A percentile compares a stretch with the other conserved stretches of the same genome.
phyloP scores from a whole-genome alignment of 345 rosid genomes.

The Dovyalis caffra region DNA sequence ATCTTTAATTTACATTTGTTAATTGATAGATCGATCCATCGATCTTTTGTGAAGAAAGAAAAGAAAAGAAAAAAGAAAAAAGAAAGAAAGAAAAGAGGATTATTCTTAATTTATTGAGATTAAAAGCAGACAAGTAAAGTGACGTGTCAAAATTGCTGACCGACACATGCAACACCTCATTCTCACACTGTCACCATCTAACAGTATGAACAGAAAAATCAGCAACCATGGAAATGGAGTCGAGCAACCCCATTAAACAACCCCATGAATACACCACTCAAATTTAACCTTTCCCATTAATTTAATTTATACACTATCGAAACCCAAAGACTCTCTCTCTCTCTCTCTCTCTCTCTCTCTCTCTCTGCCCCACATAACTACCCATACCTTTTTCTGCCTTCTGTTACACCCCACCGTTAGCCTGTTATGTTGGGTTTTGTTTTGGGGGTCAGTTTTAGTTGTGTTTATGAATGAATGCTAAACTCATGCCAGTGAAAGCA shows the following conservation, averaged over 20 bases:
- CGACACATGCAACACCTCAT: constrained; percentile 9
- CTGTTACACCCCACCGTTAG: constrained; percentile 6
- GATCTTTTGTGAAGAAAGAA: too few species aligned
- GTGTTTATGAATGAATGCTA: background rate
- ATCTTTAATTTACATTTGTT: too few species aligned
- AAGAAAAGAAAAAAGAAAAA: background rate
- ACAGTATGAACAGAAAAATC: constrained; percentile 12
- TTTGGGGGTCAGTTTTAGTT: constrained; percentile 16
- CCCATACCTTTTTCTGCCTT: constrained; percentile 16
- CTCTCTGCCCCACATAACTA: constrained; percentile 18
- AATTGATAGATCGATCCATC: too few species aligned
- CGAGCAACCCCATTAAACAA: constrained; percentile 12
- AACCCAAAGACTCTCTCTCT: constrained; percentile 1
- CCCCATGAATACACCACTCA: background rate
- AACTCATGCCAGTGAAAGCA: constrained; percentile 9
- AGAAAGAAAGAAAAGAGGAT: too few species aligned
- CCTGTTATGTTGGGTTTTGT: background rate
- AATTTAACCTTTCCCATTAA: background rate
- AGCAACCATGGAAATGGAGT: background rate
- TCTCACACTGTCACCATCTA: constrained; percentile 12
- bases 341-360: constrained; percentile 3
- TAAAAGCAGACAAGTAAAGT: background rate
- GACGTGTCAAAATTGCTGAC: background rate
- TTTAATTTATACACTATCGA: background rate
- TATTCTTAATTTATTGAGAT: too few species aligned